phyloP scores from a whole-genome alignment of 2,329 filamentous ascomycete species.

The Penicillium sp. region DNA sequence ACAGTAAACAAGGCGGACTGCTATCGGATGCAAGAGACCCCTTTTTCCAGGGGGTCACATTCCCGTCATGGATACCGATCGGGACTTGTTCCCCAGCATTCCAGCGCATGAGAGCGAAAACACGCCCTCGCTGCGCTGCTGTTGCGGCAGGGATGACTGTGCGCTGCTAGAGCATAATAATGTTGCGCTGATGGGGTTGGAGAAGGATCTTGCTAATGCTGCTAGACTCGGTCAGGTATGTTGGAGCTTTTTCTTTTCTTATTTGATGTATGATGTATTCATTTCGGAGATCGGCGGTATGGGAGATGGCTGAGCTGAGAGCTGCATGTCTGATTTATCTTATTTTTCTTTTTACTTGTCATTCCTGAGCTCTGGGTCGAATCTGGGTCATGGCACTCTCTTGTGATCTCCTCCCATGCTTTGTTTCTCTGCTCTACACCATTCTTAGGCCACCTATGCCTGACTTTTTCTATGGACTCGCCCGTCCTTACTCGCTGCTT shows the following conservation, averaged over 20 bases:
- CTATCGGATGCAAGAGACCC: conserved; percentile 20
- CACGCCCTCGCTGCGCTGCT: conserved; percentile 57
- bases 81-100: conserved; percentile 29
- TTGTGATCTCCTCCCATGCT: conserved; percentile 5
- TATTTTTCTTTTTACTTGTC: conserved; percentile 14
- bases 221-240: conserved; percentile 90
- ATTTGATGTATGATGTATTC: conserved; percentile 2
- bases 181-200: conserved; percentile 72
- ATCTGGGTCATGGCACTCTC: not conserved
- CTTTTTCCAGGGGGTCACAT: conserved; percentile 30
- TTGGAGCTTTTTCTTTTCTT: conserved; percentile 28
- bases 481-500: conserved; percentile 29
- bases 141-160: conserved; percentile 80
- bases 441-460: not conserved
- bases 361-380: conserved; percentile 12
- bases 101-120: conserved; percentile 30
- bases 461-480: conserved; percentile 22
- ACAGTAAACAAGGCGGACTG: not conserved
- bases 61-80: conserved; percentile 30
- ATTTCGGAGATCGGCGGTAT: not conserved
- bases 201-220: conserved; percentile 82
- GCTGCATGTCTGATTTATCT: conserved; percentile 23
- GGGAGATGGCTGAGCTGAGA: conserved; percentile 12
- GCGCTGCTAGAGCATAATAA: conserved; percentile 78
- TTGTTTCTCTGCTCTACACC: not conserved